Evolutionary conservation across 83 land plant genomes (phyloP).

Genomic region (Picea abies): DNA sequence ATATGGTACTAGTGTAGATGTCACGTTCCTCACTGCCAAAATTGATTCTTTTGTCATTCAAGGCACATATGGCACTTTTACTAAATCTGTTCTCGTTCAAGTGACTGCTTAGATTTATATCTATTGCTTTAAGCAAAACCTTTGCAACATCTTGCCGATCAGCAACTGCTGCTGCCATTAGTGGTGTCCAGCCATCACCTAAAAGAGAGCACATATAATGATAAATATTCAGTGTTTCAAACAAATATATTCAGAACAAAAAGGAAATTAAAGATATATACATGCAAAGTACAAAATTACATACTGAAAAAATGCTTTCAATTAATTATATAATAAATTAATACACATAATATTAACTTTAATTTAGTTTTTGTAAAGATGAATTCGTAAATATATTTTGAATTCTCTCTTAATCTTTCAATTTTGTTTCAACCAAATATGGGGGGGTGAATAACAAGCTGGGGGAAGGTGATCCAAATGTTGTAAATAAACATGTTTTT

Average conservation of each 20-base stretch:
- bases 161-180: conserved; percentile 60
- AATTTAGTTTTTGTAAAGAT: not conserved
- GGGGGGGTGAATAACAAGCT: no score
- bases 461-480: no score
- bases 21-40: not conserved
- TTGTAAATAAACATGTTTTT: no score
- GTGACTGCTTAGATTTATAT: not conserved
- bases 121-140: conserved; percentile 38
- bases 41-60: not conserved
- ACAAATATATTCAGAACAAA: no score
- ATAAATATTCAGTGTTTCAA: not conserved
- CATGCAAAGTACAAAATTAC: no score
- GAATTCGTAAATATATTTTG: no score
- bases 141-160: conserved; percentile 53
- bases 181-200: conserved; percentile 65
- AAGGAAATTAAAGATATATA: no score
- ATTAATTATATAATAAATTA: no score
- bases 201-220: not conserved
- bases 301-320: no score
- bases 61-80: not conserved
- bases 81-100: not conserved
- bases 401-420: no score
- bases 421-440: no score
- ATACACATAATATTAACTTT: not conserved
- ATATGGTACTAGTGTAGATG: not conserved